Base-by-base conservation (phyloP, 441 rosid genomes). In the Croton laevigatus region DNA sequence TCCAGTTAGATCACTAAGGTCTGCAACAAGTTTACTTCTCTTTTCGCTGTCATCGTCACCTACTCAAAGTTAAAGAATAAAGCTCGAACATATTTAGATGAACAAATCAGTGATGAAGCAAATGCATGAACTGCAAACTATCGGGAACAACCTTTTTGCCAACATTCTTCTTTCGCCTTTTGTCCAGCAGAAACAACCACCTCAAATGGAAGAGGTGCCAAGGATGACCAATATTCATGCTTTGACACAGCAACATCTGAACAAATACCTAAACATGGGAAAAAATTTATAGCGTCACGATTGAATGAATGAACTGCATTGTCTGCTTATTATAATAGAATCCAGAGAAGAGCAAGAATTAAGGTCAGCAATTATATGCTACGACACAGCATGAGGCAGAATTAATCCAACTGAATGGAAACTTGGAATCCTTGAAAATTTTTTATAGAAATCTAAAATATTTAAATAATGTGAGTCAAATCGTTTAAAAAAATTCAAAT, bases 151-250 rank as follows among this genome's bases (percentile, higher is more conserved):
- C 99, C 97, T 88, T 86, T 90, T 71, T 86, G 91, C 84, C 90
- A 89, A 65, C 81, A 79, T 71, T 82, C 92, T 80, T 95, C 98
- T 78, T 83, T 87, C 44, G 99, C 97, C 86, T 86, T 89, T 76
- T 93, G 93, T 80, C 98, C 98, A 71, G 97, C 97, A 65, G 98
- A 93, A 53, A 87, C 79, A 76, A 93, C 98, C 66, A 95, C 84
- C 83, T 95, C 99, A 80, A 91, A 85, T 55, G 97, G 98, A 82
- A 93, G 98, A 70, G 98, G 99, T 69, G 99, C 98, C 42, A 93
- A 84, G 73, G 97, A 93, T 54, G 98, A 93, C 99, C 99, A 95
- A 46, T 79, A 81, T 71, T 91, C 98, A 79, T 87, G 84, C 84
- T 91, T 91, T 45, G 91, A 78, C 51, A 72, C 69, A 71, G 99